Percentiles rank a stretch among this genome's conserved stretches.
phyloP scores from a whole-genome alignment of 2,329 filamentous ascomycete genomes.

The Dissoconium aciculare region DNA sequence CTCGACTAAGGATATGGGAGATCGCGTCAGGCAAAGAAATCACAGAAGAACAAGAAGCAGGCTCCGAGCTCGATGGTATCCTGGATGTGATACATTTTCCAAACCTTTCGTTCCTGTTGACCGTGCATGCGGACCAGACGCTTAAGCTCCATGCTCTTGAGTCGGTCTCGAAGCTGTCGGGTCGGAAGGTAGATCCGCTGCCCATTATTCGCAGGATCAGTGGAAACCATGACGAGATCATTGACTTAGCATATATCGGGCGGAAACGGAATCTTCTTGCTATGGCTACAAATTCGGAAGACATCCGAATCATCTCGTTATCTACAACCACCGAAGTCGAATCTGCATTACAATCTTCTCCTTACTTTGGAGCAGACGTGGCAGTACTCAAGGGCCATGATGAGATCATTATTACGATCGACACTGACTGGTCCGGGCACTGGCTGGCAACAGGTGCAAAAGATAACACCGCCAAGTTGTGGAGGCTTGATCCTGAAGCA shows the following conservation, averaged over 20 bases:
- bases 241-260: conserved; percentile 78
- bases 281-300: conserved; percentile 87
- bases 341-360: conserved; percentile 12
- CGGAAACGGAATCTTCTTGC: conserved; percentile 69
- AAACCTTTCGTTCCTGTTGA: conserved; percentile 55
- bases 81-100: conserved; percentile 54
- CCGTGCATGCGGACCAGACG: conserved; percentile 79
- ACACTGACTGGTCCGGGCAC: conserved; percentile 90
- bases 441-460: conserved; percentile 96
- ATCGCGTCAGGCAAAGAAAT: conserved; percentile 62
- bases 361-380: conserved; percentile 80
- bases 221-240: conserved; percentile 93
- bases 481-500: conserved; percentile 65
- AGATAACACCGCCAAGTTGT: conserved; percentile 85
- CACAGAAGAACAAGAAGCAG: conserved; percentile 54
- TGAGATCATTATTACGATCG: conserved; percentile 88
- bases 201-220: conserved; percentile 63
- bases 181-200: conserved; percentile 27
- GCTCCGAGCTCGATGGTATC: conserved; percentile 50
- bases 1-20: conserved; percentile 71
- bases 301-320: conserved; percentile 73
- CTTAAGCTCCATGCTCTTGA: conserved; percentile 55
- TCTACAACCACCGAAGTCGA: conserved; percentile 15
- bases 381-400: conserved; percentile 77
- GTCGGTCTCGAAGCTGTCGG: conserved; percentile 24